phyloP scores from a whole-genome alignment of 2,329 filamentous ascomycete genomes.

The Aspergillus amoenus region DNA sequence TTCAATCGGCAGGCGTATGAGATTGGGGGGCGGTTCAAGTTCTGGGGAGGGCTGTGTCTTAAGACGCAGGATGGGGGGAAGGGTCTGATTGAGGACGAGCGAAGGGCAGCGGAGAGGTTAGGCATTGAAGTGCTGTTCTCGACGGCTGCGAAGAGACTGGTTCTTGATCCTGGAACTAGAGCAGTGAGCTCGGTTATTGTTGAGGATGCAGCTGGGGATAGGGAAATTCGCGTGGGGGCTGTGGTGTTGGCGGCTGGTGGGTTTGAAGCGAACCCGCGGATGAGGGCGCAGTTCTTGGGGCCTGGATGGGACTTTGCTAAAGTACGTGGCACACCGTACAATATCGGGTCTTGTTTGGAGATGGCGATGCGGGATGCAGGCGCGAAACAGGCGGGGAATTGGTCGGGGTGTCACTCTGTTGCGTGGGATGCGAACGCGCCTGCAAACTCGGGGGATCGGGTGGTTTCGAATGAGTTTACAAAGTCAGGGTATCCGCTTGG shows the following conservation, averaged over 20 bases:
- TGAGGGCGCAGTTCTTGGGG: constrained; percentile 57
- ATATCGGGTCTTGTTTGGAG: constrained; percentile 59
- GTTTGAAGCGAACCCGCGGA: constrained; percentile 60
- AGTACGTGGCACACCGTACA: constrained; percentile 65
- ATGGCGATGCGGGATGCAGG: constrained; percentile 53
- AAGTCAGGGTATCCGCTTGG: constrained; percentile 69
- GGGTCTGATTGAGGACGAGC: constrained; percentile 55
- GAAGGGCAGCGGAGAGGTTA: constrained; percentile 41
- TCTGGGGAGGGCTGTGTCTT: constrained; percentile 66
- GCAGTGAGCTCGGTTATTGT: constrained; percentile 24
- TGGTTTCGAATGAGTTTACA: constrained; percentile 64
- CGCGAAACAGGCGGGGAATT: constrained; percentile 58
- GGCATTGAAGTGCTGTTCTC: constrained; percentile 50
- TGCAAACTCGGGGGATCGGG: constrained; percentile 54
- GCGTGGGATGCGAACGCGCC: constrained; percentile 66
- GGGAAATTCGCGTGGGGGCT: constrained; percentile 19
- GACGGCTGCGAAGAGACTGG: constrained; percentile 40
- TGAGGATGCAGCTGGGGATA: constrained; percentile 10
- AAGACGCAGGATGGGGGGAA: constrained; percentile 61
- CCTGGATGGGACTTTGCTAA: constrained; percentile 63
- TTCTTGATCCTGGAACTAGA: constrained; percentile 19
- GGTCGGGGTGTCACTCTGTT: constrained; percentile 64
- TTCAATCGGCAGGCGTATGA: constrained; percentile 68
- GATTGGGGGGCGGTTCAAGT: constrained; percentile 60
- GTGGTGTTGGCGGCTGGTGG: constrained; percentile 54